Base-by-base conservation (phyloP, 1,284 basidiomycete genomes). In the Apiotrichum gracile region DNA sequence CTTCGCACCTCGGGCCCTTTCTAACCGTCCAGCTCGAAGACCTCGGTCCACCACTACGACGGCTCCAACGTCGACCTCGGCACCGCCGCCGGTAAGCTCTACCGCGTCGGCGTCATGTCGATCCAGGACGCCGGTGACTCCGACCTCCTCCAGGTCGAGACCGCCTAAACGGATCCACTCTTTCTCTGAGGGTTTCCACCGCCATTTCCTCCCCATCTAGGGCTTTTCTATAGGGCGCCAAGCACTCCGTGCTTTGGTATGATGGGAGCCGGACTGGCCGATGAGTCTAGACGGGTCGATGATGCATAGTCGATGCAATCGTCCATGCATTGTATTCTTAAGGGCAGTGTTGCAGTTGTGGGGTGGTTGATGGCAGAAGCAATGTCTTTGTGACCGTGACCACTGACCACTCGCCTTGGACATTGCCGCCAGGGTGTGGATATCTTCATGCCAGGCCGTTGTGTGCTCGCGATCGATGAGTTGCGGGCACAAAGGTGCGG, bases 41-140 rank as follows among this genome's bases (percentile, higher is more conserved):
- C 93, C 57, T 84, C 86, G 60, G 92, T 97, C 49, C 93, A 97
- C 81, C 93, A 97, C 82, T 97, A 91, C 74, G 82, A 87, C 67
- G 94, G 94, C 67, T 91, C 91, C 65, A 98, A 99, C 77, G 91
- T 93, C 70, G 90, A 94, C 57, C 87, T 99, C 65, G 96, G 96
- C 62, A 99, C 96, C 60, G 96, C 96, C 77, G 92, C 96, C 63
- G 96, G 96, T 78, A 96, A 94, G 81, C 85, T 98, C 66, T 99
- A 97, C 89, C 91, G 94, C 69, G 94, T 98, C 61, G 94, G 94
- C 83, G 90, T 97, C 74, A 94, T 97, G 90, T 93, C 93, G 68
- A 85, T 98, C 78, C 82, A 86, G 69, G 92, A 97, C 80, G 89
- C 88, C 67, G 96, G 94, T 77, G 94, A 98, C 82, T 93, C 90